Conservation (phyloP, 371 early-diverging fungal genomes). For the Mortierella sp. region DNA sequence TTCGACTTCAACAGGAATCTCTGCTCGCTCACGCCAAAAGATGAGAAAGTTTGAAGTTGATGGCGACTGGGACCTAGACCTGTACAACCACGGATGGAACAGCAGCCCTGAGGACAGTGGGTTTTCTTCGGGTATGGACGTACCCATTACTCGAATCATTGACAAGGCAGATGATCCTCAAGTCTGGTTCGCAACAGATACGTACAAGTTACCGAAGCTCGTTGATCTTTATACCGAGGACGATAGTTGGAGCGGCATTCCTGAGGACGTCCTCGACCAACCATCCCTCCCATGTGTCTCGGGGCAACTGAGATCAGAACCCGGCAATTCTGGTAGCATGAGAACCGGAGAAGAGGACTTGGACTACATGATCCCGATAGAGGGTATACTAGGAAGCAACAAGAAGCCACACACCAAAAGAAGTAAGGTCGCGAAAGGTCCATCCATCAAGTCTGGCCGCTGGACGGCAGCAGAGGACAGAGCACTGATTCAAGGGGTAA, state of each 20-base stretch:
- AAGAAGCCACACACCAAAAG: not conserved
- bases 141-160: not conserved
- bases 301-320: not conserved
- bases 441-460: conserved; percentile 63
- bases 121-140: not conserved
- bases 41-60: not conserved
- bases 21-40: not conserved
- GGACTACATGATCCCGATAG: not conserved
- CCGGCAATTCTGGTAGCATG: not conserved
- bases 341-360: not conserved
- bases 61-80: not conserved
- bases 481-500: conserved; percentile 62
- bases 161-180: not conserved
- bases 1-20: not conserved
- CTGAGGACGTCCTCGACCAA: not conserved
- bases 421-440: too few species aligned
- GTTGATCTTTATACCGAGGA: not conserved
- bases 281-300: not conserved
- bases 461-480: conserved; percentile 78
- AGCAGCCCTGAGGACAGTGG: not conserved
- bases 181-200: too few species aligned
- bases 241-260: not conserved
- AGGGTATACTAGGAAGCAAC: not conserved
- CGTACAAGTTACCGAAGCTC: too few species aligned
- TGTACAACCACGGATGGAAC: not conserved